phyloP scores from a whole-genome alignment of 1,284 basidiomycete species.

The Boletus hoseneyae region DNA sequence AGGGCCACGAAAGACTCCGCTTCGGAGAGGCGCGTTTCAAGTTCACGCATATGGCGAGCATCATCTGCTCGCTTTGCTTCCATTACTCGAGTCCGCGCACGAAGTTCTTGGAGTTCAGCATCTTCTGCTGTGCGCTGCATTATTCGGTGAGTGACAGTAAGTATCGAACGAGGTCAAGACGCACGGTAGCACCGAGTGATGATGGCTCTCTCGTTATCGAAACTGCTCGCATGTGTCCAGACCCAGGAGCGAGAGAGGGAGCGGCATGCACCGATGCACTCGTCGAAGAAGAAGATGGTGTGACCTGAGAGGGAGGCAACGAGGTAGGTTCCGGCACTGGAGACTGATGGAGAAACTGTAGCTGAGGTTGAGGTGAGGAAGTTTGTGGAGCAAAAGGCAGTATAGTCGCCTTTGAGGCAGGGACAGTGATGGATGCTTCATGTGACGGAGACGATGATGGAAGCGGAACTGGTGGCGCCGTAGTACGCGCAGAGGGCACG shows the following conservation, averaged over 20 bases:
- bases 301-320: constrained; percentile 15
- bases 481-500: constrained; percentile 17
- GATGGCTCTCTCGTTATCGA: constrained; percentile 26
- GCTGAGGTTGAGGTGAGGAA: constrained; percentile 16
- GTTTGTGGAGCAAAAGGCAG: constrained; percentile 17
- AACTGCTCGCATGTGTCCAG: constrained; percentile 19
- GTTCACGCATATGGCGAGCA: constrained; percentile 73
- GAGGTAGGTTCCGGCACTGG: constrained; percentile 10
- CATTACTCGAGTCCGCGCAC: constrained; percentile 79
- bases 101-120: constrained; percentile 74
- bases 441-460: constrained; percentile 18
- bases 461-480: constrained; percentile 2
- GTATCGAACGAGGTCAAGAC: constrained; percentile 30
- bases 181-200: constrained; percentile 26
- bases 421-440: constrained; percentile 9
- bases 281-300: constrained; percentile 17
- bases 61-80: constrained; percentile 89
- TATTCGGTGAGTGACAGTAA: constrained; percentile 4
- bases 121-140: constrained; percentile 38
- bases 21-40: constrained; percentile 83
- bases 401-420: constrained; percentile 12
- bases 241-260: constrained; percentile 10
- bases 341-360: constrained; percentile 16
- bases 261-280: constrained; percentile 3
- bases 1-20: constrained; percentile 84